These are phyloP conservation scores for Comarum palustre DNA, from an alignment of 306 rosid genomes.

Conservation along the genomic window DNA sequence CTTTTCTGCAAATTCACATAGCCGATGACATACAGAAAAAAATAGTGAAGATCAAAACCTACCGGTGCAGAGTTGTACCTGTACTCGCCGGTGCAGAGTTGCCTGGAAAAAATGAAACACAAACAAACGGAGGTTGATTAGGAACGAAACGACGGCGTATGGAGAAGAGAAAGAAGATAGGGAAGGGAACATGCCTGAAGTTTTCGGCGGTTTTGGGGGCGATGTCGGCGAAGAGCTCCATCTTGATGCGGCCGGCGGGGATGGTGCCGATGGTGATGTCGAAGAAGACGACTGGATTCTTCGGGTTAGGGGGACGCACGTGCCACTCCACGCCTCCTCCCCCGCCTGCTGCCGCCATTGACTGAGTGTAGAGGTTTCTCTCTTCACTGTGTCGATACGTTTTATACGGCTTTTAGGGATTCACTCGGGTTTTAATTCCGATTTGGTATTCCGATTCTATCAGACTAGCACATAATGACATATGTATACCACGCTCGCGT, in stretches of 20 bases:
- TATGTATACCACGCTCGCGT: too few species aligned
- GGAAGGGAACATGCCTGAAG: constrained; percentile 45
- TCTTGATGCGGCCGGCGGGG: constrained; percentile 97
- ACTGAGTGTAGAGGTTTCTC: neutral
- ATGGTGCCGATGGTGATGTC: constrained; percentile 92
- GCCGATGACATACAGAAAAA: neutral
- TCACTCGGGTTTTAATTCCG: too few species aligned
- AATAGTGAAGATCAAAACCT: neutral
- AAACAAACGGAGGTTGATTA: neutral
- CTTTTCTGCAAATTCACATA: constrained; percentile 51
- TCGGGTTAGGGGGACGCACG: constrained; percentile 93
- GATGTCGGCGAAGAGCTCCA: constrained; percentile 98
- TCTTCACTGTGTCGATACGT: neutral
- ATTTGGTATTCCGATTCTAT: too few species aligned
- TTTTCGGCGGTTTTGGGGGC: constrained; percentile 89
- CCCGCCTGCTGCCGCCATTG: constrained; percentile 50
- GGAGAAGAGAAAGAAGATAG: neutral
- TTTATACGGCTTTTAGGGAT: neutral
- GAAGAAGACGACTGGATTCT: constrained; percentile 94
- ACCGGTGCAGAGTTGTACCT: constrained; percentile 33
- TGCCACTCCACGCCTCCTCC: constrained; percentile 84
- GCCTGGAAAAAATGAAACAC: constrained; percentile 49
- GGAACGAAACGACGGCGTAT: neutral
- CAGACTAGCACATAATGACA: too few species aligned
- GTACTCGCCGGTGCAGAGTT: constrained; percentile 96